phyloP scores from a whole-genome alignment of 176 grass and related monocot species.

The Zea mays region Zm-B73-REFERENCE-NAM-5.0 NC_050096.1:78603001-78603500 shows the following conservation, averaged over 20 bases:
- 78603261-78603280: neutral
- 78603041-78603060: neutral
- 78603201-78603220: conserved; percentile 6
- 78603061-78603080: conserved; percentile 9
- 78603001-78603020: neutral
- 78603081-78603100: neutral
- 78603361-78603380: conserved; percentile 48
- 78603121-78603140: neutral
- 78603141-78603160: conserved; percentile 23
- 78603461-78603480: conserved; percentile 48
- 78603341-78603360: conserved; percentile 45
- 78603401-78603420: neutral
- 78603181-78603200: conserved; percentile 23
- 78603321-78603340: conserved; percentile 45
- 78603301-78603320: conserved; percentile 6
- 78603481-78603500: conserved; percentile 2
- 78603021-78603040: neutral
- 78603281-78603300: conserved; percentile 27
- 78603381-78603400: conserved; percentile 31
- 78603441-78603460: conserved; percentile 6
- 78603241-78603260: neutral
- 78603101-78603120: neutral
- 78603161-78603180: neutral
- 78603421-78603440: conserved; percentile 44
- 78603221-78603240: conserved; percentile 7